These are phyloP conservation scores for Guillardia theta DNA, from an alignment of 78 protist species.

Conservation along the genomic window DNA sequence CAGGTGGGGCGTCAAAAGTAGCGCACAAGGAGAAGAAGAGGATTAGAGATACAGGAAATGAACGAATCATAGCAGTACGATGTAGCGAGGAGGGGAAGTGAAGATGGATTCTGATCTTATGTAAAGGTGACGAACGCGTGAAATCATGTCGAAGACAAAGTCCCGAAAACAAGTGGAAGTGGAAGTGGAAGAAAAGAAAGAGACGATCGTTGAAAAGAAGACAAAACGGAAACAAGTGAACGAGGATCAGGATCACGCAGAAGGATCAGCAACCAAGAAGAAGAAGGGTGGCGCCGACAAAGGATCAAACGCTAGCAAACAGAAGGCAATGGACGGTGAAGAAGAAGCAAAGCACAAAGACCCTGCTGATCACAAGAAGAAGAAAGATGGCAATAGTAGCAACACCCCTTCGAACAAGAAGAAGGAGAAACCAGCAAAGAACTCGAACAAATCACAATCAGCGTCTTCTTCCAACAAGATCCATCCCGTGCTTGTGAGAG, in stretches of 20 bases:
- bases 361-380: not conserved
- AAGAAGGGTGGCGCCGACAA: not conserved
- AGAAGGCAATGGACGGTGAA: not conserved
- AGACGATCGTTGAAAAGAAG: not conserved
- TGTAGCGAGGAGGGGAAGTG: too few species aligned
- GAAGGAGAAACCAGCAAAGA: not conserved
- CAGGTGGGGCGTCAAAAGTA: too few species aligned
- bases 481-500: not conserved
- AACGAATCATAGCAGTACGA: too few species aligned
- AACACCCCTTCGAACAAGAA: not conserved
- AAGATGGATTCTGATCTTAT: too few species aligned
- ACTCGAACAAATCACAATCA: too few species aligned
- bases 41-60: too few species aligned
- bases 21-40: too few species aligned
- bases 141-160: too few species aligned
- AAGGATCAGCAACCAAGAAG: not conserved
- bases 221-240: not conserved
- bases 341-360: not conserved
- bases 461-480: too few species aligned
- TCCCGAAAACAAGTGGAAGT: too few species aligned
- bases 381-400: not conserved
- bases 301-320: not conserved
- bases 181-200: too few species aligned
- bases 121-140: too few species aligned
- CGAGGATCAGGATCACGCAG: not conserved